phyloP scores from a whole-genome alignment of 805 yeast genomes.

The Ogataea paradorogensis region DNA sequence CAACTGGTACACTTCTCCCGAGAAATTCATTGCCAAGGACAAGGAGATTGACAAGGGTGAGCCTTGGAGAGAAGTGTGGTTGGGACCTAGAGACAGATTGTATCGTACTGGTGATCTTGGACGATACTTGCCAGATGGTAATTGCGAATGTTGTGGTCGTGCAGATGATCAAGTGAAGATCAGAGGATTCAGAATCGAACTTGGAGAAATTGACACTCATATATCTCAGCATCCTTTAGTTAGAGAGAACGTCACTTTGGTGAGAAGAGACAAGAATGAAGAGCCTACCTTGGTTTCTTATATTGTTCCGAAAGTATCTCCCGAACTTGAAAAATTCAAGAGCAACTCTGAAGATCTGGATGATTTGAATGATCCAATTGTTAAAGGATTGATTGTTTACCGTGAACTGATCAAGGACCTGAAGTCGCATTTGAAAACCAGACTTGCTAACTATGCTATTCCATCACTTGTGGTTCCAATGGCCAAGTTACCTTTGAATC shows the following conservation, averaged over 20 bases:
- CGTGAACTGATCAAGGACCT: constrained; percentile 76
- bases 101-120: constrained; percentile 98
- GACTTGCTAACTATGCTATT: constrained; percentile 89
- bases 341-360: constrained; percentile 46
- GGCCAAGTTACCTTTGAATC: constrained; percentile 84
- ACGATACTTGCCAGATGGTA: constrained; percentile 93
- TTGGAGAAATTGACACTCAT: constrained; percentile 98
- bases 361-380: constrained; percentile 60
- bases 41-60: constrained; percentile 42
- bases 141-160: constrained; percentile 97
- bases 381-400: constrained; percentile 74
- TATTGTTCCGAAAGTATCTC: constrained; percentile 69
- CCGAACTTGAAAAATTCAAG: constrained; percentile 47
- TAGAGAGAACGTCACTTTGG: constrained; percentile 89
- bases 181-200: constrained; percentile 96
- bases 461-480: constrained; percentile 91
- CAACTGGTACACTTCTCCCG: constrained; percentile 82
- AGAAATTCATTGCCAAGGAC: constrained; percentile 61
- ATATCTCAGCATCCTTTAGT: constrained; percentile 90
- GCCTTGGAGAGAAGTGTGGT: constrained; percentile 78
- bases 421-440: constrained; percentile 76
- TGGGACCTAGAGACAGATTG: constrained; percentile 92
- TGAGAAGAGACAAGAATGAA: constrained; percentile 85
- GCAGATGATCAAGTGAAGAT: constrained; percentile 99
- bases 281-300: constrained; percentile 91